phyloP scores from a whole-genome alignment of 169 alveolate genomes.

The Perkinsus marinus region DNA sequence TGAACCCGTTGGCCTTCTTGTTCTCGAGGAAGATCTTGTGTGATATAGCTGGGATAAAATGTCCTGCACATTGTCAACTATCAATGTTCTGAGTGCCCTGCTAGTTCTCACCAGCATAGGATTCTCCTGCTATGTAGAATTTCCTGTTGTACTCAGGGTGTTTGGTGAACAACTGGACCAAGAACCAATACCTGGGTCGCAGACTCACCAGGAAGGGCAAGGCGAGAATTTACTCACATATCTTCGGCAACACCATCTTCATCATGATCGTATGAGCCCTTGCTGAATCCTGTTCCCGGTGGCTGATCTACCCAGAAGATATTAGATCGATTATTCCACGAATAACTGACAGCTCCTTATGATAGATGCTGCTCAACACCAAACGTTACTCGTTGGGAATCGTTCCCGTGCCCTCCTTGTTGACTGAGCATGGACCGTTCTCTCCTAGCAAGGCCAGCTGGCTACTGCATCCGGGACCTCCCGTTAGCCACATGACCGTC shows the following conservation, averaged over 20 bases:
- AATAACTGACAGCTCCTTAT: constrained; percentile 1
- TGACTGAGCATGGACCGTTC: constrained; percentile 50
- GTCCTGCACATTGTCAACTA: constrained; percentile 26
- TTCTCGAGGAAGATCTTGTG: not conserved
- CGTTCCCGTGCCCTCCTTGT: constrained; percentile 5
- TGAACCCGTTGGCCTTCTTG: constrained; percentile 4
- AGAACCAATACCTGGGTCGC: constrained; percentile 26
- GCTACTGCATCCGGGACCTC: constrained; percentile 74
- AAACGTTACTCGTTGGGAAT: constrained; percentile 18
- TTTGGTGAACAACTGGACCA: constrained; percentile 29
- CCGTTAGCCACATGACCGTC: constrained; percentile 60
- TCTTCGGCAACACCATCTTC: constrained; percentile 28
- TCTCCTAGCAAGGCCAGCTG: constrained; percentile 54
- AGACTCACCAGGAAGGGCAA: not conserved
- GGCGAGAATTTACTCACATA: not conserved
- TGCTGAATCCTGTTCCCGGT: constrained; percentile 63
- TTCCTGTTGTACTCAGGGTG: constrained; percentile 32
- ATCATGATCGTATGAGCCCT: not conserved
- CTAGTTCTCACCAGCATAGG: constrained; percentile 38
- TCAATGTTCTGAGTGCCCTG: not conserved
- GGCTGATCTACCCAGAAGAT: constrained; percentile 68
- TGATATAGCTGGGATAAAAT: constrained; percentile 3
- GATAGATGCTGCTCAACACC: not conserved
- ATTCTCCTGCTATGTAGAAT: constrained; percentile 63
- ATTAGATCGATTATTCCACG: constrained; percentile 56